Evolutionary conservation across 352 stramenopile species (phyloP), one percentile per base, ranked within the genome.

Genomic region (Thraustotheca clavata): DNA sequence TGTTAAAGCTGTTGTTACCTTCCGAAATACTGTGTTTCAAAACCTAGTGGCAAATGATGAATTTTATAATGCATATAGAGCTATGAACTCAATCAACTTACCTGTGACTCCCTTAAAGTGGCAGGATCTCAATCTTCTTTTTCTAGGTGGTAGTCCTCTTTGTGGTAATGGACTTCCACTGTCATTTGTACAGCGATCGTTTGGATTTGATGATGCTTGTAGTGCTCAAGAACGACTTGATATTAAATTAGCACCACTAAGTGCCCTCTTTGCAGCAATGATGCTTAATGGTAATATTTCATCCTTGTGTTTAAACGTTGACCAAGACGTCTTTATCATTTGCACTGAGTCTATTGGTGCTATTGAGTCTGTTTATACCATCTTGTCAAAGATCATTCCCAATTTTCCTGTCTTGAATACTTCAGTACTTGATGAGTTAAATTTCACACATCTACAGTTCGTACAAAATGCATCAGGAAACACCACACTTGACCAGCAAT

Each of bases 181-280:
- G 0, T 27, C 36, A 1, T 34, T 62, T 22, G 34, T 34, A 26
- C 55, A 62, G 27, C 18, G 39, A n/a, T 48, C 55, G 3, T 62
- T 62, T 34, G 35, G 55, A 2, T 62, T 62, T 52, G 55, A 62
- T 14, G 55, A 62, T 16, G n/a, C 34, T 4, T 62, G 55, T 31
- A 24, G 5, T 9, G 20, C 14, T 4, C 35, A 62, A 31, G 9
- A n/a, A 6, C 35, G 9, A n/a, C 34, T 52, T 27, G 29, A n/a
- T 8, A 20, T 62, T 20, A 16, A 14, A 27, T 36, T 8, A 8
- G 29, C n/a, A 5, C 26, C 55, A 31, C 7, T 33, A 6, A 24
- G 16, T 9, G 20, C 4, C 18, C 55, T 62, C 55, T 62, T 62
- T 62, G 55, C 35, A n/a, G n/a, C n/a, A n/a, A n/a, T n/a, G n/a